Percentiles rank a stretch among this genome's conserved stretches.
These are phyloP conservation scores for Metschnikowia cubensis DNA, from an alignment of 805 yeast species.

Conservation along the genomic window DNA sequence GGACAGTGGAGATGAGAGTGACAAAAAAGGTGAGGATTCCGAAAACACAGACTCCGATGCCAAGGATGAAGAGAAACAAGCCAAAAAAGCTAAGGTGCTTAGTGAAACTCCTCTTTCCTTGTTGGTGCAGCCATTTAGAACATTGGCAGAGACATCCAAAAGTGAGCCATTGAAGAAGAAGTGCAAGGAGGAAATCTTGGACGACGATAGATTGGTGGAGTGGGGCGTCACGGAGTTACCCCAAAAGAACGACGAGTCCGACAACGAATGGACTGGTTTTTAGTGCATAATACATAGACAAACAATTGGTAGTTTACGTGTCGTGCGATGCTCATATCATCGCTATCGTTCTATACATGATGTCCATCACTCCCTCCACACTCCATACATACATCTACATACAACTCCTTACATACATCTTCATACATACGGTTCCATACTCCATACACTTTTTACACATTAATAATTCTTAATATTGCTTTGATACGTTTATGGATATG, in stretches of 20 bases:
- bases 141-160: slow-evolving; percentile 44
- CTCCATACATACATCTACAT: background rate
- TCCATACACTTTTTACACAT: no score
- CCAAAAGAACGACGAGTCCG: slow-evolving; percentile 21
- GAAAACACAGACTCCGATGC: background rate
- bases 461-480: no score
- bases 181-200: slow-evolving; percentile 61
- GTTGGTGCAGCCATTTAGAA: slow-evolving; percentile 59
- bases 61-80: slow-evolving; percentile 20
- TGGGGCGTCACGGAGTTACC: slow-evolving; percentile 55
- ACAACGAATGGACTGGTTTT: slow-evolving; percentile 23
- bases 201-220: slow-evolving; percentile 55
- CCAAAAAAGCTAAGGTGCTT: slow-evolving; percentile 31
- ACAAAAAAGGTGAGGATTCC: slow-evolving; percentile 27
- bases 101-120: slow-evolving; percentile 48
- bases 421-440: no score
- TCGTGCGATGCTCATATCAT: slow-evolving; percentile 7
- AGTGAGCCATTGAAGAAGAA: slow-evolving; percentile 64
- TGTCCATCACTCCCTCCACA: background rate
- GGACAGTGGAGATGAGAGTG: slow-evolving; percentile 28
- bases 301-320: background rate
- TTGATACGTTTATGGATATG: background rate
- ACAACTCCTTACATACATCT: background rate
- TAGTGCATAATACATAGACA: slow-evolving; percentile 5
- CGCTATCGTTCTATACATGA: background rate